Conservation (phyloP, 495 filamentous ascomycete species). For the Penicillium nucicola region DNA sequence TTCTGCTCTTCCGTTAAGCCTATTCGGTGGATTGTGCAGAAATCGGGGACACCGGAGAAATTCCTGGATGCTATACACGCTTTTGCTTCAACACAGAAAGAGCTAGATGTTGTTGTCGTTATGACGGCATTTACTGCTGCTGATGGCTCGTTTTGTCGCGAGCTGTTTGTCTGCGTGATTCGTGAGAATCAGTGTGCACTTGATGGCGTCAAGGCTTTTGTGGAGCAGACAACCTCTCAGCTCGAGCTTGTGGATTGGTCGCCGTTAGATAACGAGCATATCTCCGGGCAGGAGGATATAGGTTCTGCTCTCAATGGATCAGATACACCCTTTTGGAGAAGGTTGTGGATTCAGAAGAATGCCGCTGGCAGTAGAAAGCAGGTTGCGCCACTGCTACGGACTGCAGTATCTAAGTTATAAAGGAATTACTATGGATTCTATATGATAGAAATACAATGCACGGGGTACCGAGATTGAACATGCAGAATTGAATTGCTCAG, state of each 20-base stretch:
- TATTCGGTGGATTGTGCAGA: slow-evolving; percentile 58
- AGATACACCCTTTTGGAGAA: slow-evolving; percentile 21
- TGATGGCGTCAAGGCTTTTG: slow-evolving; percentile 53
- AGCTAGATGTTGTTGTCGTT: slow-evolving; percentile 64
- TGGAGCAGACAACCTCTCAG: slow-evolving; percentile 37
- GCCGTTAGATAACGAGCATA: slow-evolving; percentile 39
- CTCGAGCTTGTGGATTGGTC: slow-evolving; percentile 58
- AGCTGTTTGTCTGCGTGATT: slow-evolving; percentile 68
- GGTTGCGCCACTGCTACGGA: slow-evolving; percentile 79
- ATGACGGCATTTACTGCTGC: slow-evolving; percentile 68
- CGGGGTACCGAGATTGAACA: not conserved
- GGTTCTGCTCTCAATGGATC: slow-evolving; percentile 21
- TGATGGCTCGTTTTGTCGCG: slow-evolving; percentile 56
- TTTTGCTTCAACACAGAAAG: slow-evolving; percentile 51
- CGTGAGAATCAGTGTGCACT: slow-evolving; percentile 37
- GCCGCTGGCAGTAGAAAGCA: slow-evolving; percentile 77
- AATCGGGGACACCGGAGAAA: slow-evolving; percentile 39
- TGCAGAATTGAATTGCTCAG: not conserved
- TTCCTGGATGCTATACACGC: slow-evolving; percentile 46
- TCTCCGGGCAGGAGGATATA: slow-evolving; percentile 29
- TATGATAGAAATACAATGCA: too few relatives aligned
- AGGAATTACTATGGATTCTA: not conserved
- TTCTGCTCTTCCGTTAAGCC: slow-evolving; percentile 71
- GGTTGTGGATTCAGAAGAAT: slow-evolving; percentile 67
- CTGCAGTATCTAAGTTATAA: slow-evolving; percentile 49